These are phyloP conservation scores for Oryza brachyantha DNA, from an alignment of 176 grass and related monocot genomes.

Conservation along the genomic window DNA sequence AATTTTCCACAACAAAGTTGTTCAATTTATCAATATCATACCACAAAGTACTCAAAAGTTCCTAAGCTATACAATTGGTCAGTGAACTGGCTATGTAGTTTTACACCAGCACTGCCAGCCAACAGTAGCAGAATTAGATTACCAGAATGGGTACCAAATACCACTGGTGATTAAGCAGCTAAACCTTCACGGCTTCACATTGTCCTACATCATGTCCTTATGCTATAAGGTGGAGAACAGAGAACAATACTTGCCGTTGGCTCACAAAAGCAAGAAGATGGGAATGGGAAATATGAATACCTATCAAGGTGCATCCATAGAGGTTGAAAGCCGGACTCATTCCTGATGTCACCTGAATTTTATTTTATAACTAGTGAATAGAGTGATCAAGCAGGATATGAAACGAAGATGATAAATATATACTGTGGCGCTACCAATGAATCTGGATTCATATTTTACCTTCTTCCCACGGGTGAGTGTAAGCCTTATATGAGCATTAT, in stretches of 20 bases:
- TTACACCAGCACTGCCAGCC: slow-evolving; percentile 6
- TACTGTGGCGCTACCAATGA: slow-evolving; percentile 7
- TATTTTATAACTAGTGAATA: slow-evolving; percentile 23
- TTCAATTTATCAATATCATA: neutral
- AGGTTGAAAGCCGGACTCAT: slow-evolving; percentile 98
- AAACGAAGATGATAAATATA: slow-evolving; percentile 16
- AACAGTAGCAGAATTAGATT: slow-evolving; percentile 11
- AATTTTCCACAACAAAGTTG: neutral
- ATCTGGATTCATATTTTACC: slow-evolving; percentile 48
- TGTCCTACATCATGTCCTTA: neutral
- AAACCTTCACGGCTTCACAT: neutral
- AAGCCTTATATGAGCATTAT: slow-evolving; percentile 94
- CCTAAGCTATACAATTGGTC: neutral
- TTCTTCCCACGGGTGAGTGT: slow-evolving; percentile 94
- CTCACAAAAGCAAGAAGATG: slow-evolving; percentile 1
- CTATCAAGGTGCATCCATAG: slow-evolving; percentile 90
- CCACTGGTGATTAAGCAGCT: neutral
- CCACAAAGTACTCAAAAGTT: neutral
- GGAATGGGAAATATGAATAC: slow-evolving; percentile 38
- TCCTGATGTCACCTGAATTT: slow-evolving; percentile 89
- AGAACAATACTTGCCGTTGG: slow-evolving; percentile 9
- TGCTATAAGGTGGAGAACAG: neutral
- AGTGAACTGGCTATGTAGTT: neutral
- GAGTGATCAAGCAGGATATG: neutral
- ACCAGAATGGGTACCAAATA: neutral